Evolutionary conservation across 805 yeast species (phyloP).

Genomic region (Ogataea parapolymorpha): DNA sequence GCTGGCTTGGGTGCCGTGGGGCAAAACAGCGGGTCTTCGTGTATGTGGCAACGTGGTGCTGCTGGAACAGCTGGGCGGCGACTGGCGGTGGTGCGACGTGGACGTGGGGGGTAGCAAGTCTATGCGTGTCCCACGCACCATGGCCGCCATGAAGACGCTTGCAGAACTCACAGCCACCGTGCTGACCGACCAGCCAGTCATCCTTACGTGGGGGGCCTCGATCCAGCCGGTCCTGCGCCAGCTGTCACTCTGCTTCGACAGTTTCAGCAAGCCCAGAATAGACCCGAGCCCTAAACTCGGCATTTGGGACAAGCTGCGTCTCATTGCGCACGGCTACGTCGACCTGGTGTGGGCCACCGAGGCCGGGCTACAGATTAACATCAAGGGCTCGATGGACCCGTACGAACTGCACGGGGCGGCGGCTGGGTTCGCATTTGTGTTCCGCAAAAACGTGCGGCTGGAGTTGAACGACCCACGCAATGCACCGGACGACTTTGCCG

Average conservation of each 20-base stretch:
- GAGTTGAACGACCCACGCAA: conserved; percentile 57
- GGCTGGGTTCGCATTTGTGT: conserved; percentile 76
- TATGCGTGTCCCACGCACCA: conserved; percentile 66
- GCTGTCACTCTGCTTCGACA: conserved; percentile 70
- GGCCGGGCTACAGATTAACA: conserved; percentile 50
- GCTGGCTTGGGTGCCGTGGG: conserved; percentile 61
- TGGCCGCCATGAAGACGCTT: conserved; percentile 70
- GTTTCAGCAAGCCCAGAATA: conserved; percentile 83
- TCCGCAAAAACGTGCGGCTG: conserved; percentile 60
- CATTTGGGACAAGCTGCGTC: conserved; percentile 87
- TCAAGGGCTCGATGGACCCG: conserved; percentile 80
- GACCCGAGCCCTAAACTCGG: conserved; percentile 86
- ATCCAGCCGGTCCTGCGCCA: conserved; percentile 83
- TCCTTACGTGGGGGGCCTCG: conserved; percentile 81
- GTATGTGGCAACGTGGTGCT: conserved; percentile 65
- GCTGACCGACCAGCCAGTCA: conserved; percentile 53
- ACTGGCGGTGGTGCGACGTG: conserved; percentile 53
- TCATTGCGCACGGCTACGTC: conserved; percentile 67
- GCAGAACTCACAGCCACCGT: conserved; percentile 57
- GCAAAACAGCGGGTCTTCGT: conserved; percentile 16
- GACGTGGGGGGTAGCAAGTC: conserved; percentile 42
- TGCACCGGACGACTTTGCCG: conserved; percentile 64
- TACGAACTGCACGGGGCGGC: conserved; percentile 62
- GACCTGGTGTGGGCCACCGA: conserved; percentile 42
- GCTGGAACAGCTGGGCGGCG: conserved; percentile 57